Base-by-base conservation (phyloP, 306 rosid genomes). In the Arachis hypogaea region DNA sequence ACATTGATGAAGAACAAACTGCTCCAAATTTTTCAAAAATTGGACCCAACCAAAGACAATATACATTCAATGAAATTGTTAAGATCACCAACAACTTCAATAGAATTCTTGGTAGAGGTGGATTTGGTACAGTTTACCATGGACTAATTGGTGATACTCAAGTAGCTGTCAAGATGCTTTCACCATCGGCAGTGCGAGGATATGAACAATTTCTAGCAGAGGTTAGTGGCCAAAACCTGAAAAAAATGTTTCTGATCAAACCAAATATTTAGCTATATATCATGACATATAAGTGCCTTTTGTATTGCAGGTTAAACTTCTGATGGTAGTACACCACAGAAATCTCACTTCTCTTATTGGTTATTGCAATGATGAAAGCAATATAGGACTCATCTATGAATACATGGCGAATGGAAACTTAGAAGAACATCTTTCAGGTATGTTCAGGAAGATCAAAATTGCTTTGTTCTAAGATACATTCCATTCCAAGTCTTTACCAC, bases 141-240 rank as follows among this genome's bases (percentile, higher is more conserved):
- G 87, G 87, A 6, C 52, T 59, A 33, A 7, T 75, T 57, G 87
- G 77, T 52, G 73, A 52, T 33, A 66, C 59, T 64, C 68, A 71
- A 75, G 90, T 87, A 18, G 88, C 88, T 42, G 71, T 84, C 3
- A 87, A 87, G 80, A 66, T 82, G 71, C 84, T 86, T 41, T 79
- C 86, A 2, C 38, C 76, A 30, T 58, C 88, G 2, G 76, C 88
- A 16, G 66, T 33, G n/a, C 85, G 68, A 46, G 83, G 88, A 5
- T 69, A 71, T 69, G 71, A 77, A 5, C 80, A 84, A 68, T 87
- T 82, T 78, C 78, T 74, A 14, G 83, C 84, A 58, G 88, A 87
- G 85, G 88, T 69, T 79, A 5, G 80, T 69, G 4, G n/a, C 41
- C 62, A 52, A 44, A 28, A 4, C 1, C 49, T 49, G 64, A 69